Conservation (phyloP, 257 asterid species). For the Solanum etuberosum region DNA sequence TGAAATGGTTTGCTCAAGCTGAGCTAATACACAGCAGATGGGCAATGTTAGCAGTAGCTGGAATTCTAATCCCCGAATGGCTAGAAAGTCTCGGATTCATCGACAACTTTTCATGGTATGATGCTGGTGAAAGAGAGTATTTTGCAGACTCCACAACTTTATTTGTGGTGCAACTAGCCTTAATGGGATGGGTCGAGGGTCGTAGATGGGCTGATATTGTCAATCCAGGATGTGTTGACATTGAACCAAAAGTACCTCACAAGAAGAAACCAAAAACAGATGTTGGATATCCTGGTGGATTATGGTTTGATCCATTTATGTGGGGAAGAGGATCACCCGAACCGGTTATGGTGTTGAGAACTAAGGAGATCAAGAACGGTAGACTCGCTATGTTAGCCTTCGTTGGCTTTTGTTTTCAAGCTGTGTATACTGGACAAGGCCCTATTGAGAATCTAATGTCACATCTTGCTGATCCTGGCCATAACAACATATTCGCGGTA, state of each 20-base stretch:
- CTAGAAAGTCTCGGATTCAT: slow-evolving; percentile 64
- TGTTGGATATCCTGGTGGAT: slow-evolving; percentile 88
- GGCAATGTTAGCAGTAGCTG: slow-evolving; percentile 86
- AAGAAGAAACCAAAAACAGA: slow-evolving; percentile 55
- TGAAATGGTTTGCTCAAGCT: slow-evolving; percentile 87
- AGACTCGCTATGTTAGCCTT: slow-evolving; percentile 85
- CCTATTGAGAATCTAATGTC: slow-evolving; percentile 67
- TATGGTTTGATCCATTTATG: slow-evolving; percentile 73
- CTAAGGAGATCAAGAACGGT: slow-evolving; percentile 87
- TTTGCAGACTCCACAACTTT: slow-evolving; percentile 65
- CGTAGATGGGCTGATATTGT: slow-evolving; percentile 82
- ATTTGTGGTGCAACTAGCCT: slow-evolving; percentile 41
- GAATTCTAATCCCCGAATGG: slow-evolving; percentile 80
- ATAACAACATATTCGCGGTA: slow-evolving; percentile 71
- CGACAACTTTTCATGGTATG: slow-evolving; percentile 65
- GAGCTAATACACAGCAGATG: slow-evolving; percentile 71
- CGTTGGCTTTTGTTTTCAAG: slow-evolving; percentile 76
- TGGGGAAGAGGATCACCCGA: slow-evolving; percentile 94
- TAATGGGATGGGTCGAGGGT: slow-evolving; percentile 94
- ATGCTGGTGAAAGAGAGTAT: slow-evolving; percentile 65
- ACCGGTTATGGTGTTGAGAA: slow-evolving; percentile 80
- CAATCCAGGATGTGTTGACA: slow-evolving; percentile 72
- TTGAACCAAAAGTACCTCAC: slow-evolving; percentile 48
- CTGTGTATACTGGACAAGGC: slow-evolving; percentile 57
- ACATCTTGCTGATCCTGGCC: slow-evolving; percentile 87